Percentiles rank a stretch among this genome's conserved stretches.
Conservation (phyloP, 306 rosid genomes). For the Myrica gale region DNA sequence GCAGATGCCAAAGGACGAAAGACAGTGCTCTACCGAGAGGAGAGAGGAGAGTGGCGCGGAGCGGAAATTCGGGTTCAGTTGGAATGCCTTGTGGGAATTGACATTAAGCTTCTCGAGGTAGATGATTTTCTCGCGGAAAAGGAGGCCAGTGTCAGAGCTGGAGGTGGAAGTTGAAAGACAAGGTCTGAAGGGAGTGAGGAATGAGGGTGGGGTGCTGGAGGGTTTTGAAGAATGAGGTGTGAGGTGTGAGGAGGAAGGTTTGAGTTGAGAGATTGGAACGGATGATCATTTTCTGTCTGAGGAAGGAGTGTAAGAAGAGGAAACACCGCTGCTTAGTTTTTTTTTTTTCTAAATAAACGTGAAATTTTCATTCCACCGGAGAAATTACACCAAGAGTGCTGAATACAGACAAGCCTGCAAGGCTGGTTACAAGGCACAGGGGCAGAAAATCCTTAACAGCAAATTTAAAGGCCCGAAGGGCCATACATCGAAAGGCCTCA, state of each 20-base stretch:
- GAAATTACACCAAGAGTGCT: too few relatives aligned
- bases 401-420: too few relatives aligned
- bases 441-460: too few relatives aligned
- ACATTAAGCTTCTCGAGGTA: constrained; percentile 63
- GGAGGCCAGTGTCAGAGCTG: constrained; percentile 50
- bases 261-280: constrained; percentile 24
- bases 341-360: too few relatives aligned
- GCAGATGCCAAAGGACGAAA: constrained; percentile 62
- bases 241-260: neutral
- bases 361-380: too few relatives aligned
- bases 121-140: constrained; percentile 63
- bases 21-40: constrained; percentile 56
- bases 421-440: too few relatives aligned
- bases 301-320: neutral
- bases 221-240: constrained; percentile 12
- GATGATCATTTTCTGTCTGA: neutral
- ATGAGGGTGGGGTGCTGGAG: constrained; percentile 2
- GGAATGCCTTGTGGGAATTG: constrained; percentile 60
- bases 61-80: constrained; percentile 55
- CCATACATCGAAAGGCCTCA: too few relatives aligned
- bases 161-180: neutral
- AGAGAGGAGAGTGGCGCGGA: constrained; percentile 51
- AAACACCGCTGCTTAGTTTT: neutral
- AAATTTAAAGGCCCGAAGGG: too few relatives aligned
- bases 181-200: constrained; percentile 26